Evolutionary conservation across 1,284 basidiomycete species (phyloP).

Genomic region (Leccinum griseonigrum): DNA sequence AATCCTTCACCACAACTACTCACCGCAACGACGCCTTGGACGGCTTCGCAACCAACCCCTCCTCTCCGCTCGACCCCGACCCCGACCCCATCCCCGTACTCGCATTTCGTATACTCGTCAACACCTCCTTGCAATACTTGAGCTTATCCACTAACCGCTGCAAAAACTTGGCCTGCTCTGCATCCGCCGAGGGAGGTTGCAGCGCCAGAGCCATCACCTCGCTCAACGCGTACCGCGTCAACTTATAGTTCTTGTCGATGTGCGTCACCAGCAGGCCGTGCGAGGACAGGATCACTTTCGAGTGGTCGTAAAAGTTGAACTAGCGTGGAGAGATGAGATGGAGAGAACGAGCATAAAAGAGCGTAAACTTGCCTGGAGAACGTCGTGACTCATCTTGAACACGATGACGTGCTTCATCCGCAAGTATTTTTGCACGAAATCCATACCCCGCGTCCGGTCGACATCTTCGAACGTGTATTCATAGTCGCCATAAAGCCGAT

Average conservation of each 20-base stretch:
- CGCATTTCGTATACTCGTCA: conserved; percentile 58
- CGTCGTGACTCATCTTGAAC: conserved; percentile 93
- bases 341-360: background rate
- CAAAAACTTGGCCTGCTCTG: conserved; percentile 57
- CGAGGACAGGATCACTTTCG: conserved; percentile 87
- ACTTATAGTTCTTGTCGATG: conserved; percentile 85
- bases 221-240: conserved; percentile 74
- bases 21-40: conserved; percentile 22
- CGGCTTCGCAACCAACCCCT: conserved; percentile 12
- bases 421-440: conserved; percentile 94
- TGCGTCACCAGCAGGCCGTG: conserved; percentile 79
- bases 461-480: conserved; percentile 78
- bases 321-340: conserved; percentile 32
- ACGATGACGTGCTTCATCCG: conserved; percentile 97
- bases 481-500: conserved; percentile 77
- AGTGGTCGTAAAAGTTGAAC: conserved; percentile 99
- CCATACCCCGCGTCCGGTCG: conserved; percentile 76
- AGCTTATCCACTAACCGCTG: conserved; percentile 72
- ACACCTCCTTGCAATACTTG: conserved; percentile 79
- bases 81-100: conserved; percentile 16
- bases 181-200: conserved; percentile 39
- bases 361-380: conserved; percentile 68
- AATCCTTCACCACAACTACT: background rate
- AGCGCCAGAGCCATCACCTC: conserved; percentile 68
- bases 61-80: conserved; percentile 6